Conservation (phyloP, 2,329 filamentous ascomycete species). For the Colletotrichum acutatum region DNA sequence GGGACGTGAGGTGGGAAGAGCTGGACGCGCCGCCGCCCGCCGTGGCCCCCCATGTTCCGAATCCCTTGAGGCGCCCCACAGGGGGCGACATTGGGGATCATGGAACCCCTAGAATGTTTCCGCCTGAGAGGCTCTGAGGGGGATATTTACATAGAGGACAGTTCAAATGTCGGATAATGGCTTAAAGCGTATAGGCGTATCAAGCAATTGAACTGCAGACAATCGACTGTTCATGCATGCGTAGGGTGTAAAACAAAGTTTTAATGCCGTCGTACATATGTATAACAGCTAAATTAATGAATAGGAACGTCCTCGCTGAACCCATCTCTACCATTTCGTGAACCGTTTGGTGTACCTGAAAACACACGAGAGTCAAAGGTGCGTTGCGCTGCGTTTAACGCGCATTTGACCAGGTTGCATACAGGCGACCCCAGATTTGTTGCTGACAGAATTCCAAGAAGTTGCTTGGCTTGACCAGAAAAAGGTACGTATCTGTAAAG, state of each 20-base stretch:
- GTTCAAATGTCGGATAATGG: background rate
- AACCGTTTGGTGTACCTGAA: background rate
- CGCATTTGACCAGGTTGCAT: conserved; percentile 13
- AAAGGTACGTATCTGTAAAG: background rate
- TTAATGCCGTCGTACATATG: no score
- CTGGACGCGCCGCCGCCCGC: conserved; percentile 26
- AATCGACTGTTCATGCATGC: background rate
- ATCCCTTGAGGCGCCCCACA: conserved; percentile 19
- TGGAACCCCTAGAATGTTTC: conserved; percentile 11
- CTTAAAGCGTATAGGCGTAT: background rate
- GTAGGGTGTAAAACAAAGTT: background rate
- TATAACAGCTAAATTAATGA: no score
- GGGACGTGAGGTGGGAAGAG: background rate
- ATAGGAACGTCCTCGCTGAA: background rate
- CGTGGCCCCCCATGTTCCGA: conserved; percentile 23
- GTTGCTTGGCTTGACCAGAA: background rate
- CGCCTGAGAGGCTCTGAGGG: background rate
- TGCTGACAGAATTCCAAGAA: conserved; percentile 3
- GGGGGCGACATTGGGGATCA: conserved; percentile 10
- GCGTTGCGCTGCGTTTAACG: background rate
- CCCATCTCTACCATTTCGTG: background rate
- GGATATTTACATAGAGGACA: conserved; percentile 28
- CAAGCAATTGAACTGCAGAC: background rate
- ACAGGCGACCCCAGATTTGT: conserved; percentile 24
- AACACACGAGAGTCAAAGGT: background rate